phyloP scores from a whole-genome alignment of 192 early-diverging fungal species.

The Ambispora gerdemannii region DNA sequence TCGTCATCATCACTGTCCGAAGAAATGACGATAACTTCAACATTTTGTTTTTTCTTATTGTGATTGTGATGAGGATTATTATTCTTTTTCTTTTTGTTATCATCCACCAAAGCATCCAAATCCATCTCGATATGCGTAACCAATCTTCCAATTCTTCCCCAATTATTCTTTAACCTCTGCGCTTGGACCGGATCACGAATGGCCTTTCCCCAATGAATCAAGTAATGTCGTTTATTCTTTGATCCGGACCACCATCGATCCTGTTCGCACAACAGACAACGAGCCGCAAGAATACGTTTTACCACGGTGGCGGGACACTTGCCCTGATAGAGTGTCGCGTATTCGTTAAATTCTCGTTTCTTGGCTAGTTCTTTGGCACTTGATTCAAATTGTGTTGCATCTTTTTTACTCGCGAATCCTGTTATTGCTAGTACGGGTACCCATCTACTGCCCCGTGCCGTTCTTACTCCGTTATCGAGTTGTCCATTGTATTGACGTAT shows the following conservation, averaged over 20 bases:
- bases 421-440: constrained; percentile 15
- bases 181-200: constrained; percentile 14
- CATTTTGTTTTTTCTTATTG: not conserved
- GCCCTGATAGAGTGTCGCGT: constrained; percentile 20
- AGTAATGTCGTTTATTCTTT: constrained; percentile 19
- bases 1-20: not conserved
- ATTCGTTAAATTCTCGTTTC: constrained; percentile 27
- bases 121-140: constrained; percentile 25
- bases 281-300: constrained; percentile 21
- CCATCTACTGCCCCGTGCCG: not conserved
- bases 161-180: constrained; percentile 8
- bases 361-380: constrained; percentile 2
- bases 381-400: constrained; percentile 19
- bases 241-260: constrained; percentile 20
- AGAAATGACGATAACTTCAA: constrained; percentile 1
- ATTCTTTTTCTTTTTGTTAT: not conserved
- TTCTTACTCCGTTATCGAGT: not conserved
- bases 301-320: constrained; percentile 6
- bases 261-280: constrained; percentile 27
- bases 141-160: constrained; percentile 16
- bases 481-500: constrained; percentile 8
- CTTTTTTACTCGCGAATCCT: constrained; percentile 18
- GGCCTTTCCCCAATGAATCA: constrained; percentile 19
- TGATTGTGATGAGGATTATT: too few species aligned
- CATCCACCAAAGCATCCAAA: not conserved